Evolutionary conservation across 176 grass and related monocot genomes (phyloP), one percentile per base, ranked within the genome.

Genomic region (Echinochloa phyllopogon): DNA sequence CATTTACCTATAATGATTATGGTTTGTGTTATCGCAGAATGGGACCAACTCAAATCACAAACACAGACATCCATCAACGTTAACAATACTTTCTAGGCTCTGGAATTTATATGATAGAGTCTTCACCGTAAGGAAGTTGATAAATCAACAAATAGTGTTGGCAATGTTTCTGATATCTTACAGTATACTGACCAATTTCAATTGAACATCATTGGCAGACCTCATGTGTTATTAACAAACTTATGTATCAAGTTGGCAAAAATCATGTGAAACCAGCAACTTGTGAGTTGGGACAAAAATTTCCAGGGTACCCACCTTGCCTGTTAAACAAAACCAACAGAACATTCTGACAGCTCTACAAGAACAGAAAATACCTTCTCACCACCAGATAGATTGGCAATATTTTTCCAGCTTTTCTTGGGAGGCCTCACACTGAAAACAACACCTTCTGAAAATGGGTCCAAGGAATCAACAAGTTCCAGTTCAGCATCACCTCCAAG

Each of bases 341-440:
- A 55, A 39, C 21, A 38, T 59, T 77, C 36, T 65, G n/a, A 12
- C 3, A 82, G 4, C 56, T 51, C 61, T 69, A 71, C 23, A 70
- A 39, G 55, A 45, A 77, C 18, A n/a, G 21, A 76, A 50, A 37
- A 77, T 88, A 95, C 96, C 96, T 96, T 98, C 74, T 98, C 93
- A 23, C 96, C 96, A 45, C 96, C 93, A 77, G 96, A 98, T 65
- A 98, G 53, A 90, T 98, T 95, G 33, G 96, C 96, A 76, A 98
- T 98, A 76, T 98, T 98, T 82, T 96, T 96, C 93, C 93, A 96
- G 81, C 93, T 96, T 87, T 96, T 99, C 87, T 94, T 99, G 42
- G 93, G 96, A 70, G 96, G 96, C 78, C 96, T 92, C 43, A 99
- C 93, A 78, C 96, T 99, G 63, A 99, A 99, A 92, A 99, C 96